Conservation (phyloP, 2,329 filamentous ascomycete genomes). For the Apiospora saccharicola region DNA sequence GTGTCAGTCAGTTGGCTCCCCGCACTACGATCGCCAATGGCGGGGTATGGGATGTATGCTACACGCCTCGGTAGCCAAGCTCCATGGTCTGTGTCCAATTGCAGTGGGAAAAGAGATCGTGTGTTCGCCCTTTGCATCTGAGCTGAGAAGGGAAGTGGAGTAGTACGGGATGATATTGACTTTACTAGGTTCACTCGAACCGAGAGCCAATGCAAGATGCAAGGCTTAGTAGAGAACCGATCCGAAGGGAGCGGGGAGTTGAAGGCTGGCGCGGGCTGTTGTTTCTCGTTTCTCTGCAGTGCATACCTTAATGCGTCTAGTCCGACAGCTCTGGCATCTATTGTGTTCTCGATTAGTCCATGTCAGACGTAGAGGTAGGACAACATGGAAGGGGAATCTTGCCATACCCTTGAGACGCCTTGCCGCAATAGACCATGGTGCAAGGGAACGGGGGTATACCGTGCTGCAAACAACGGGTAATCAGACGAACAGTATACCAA, state of each 20-base stretch:
- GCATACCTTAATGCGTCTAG: slow-evolving; percentile 62
- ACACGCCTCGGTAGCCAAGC: neutral
- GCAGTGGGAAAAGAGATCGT: slow-evolving; percentile 3
- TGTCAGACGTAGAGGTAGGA: neutral
- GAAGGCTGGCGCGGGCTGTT: slow-evolving; percentile 13
- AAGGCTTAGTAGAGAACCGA: slow-evolving; percentile 13
- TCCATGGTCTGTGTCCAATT: slow-evolving; percentile 23
- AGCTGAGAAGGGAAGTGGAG: slow-evolving; percentile 1
- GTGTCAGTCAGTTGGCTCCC: slow-evolving; percentile 26
- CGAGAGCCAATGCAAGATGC: slow-evolving; percentile 1
- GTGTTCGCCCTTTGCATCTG: neutral
- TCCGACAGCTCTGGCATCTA: slow-evolving; percentile 59
- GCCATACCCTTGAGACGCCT: slow-evolving; percentile 56
- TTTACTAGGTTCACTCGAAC: slow-evolving; percentile 13
- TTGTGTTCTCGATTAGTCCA: neutral
- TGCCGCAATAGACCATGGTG: slow-evolving; percentile 64
- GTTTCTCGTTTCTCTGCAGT: slow-evolving; percentile 22
- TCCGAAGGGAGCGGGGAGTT: slow-evolving; percentile 17
- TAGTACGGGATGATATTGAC: neutral
- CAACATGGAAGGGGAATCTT: neutral
- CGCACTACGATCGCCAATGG: slow-evolving; percentile 19
- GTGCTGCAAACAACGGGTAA: slow-evolving; percentile 14
- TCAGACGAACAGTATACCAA: slow-evolving; percentile 29
- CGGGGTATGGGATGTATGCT: neutral
- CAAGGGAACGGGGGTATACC: slow-evolving; percentile 22